Evolutionary conservation across 2,329 filamentous ascomycete genomes (phyloP), one percentile per base, ranked within the genome.

Genomic region (Claviceps pazoutovae): DNA sequence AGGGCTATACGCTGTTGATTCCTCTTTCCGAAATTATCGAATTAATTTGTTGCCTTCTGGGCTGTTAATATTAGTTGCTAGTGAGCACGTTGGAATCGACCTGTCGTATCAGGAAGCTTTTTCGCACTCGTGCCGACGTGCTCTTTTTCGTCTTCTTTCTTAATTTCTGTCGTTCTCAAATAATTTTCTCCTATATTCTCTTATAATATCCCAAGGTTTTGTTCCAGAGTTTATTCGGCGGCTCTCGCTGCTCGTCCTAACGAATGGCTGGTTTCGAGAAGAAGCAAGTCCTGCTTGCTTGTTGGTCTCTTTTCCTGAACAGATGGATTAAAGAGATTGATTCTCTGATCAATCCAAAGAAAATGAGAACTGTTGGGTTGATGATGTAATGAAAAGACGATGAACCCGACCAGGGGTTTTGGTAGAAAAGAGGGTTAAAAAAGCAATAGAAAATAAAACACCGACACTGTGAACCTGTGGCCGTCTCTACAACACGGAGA

Each of bases 261-360:
- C 17, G 71, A 56, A 71, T 68, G 72, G 77, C 43, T 47, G 46
- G 26, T 49, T 74, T 64, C 62, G 19, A 68, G 75, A 21, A 23
- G 17, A 42, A 36, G 74, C 76, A 79, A 80, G 76, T 69, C 77
- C 77, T 64, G 77, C 76, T 80, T 79, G 75, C 74, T 65, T 67
- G 44, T 46, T 8, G 30, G 8, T 71, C 17, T 34, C 30, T 30
- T 19, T 36, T 45, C 21, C 49, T 26, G 8, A 14, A n/a, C 14
- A 34, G 5, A 19, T 21, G 42, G 23, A 46, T 21, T 48, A 39
- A 48, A 11, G 53, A 39, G 9, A n/a, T 7, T 16, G 14, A 14
- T n/a, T 5, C 8, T 38, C 34, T 30, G 26, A 5, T 8, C 4
- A 30, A 19, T 13, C 34, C 26, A 26, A 46, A 21, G 7, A 36